phyloP scores from a whole-genome alignment of 164 flowering plant species.

The Macadamia integrifolia region DNA sequence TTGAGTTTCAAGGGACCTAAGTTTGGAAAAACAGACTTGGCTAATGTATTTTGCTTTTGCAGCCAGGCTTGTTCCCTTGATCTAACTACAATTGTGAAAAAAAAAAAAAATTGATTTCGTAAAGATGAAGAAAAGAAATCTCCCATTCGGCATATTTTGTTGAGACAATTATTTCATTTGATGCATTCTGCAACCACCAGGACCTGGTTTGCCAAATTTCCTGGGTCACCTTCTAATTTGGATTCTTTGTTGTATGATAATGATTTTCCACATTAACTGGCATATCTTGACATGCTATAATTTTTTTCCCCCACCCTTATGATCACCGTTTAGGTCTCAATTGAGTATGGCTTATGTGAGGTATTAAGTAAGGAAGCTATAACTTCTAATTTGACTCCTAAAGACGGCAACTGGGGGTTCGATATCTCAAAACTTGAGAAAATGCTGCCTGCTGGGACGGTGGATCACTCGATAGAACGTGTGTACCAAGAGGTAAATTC shows the following conservation, averaged over 20 bases:
- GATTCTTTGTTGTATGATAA: too few species aligned
- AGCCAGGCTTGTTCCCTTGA: neutral
- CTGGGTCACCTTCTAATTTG: too few species aligned
- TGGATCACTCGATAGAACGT: slow-evolving; percentile 43
- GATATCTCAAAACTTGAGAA: slow-evolving; percentile 58
- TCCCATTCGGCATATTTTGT: too few species aligned
- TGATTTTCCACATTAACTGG: neutral
- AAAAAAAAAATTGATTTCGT: too few species aligned
- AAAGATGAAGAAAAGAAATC: too few species aligned
- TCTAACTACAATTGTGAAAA: too few species aligned
- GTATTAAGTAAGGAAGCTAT: slow-evolving; percentile 56
- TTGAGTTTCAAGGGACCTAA: too few species aligned
- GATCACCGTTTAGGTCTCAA: slow-evolving; percentile 45
- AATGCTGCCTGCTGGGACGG: slow-evolving; percentile 58
- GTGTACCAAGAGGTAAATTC: slow-evolving; percentile 51
- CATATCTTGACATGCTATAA: too few species aligned
- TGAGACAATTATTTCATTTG: too few species aligned
- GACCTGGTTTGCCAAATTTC: too few species aligned
- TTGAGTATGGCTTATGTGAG: slow-evolving; percentile 87
- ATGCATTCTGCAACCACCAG: too few species aligned
- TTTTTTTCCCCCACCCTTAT: slow-evolving; percentile 3
- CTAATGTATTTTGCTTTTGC: neutral
- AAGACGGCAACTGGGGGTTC: slow-evolving; percentile 64
- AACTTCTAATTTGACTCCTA: slow-evolving; percentile 37
- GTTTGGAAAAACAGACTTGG: neutral